These are phyloP conservation scores for Psilocybe sp. DNA, from an alignment of 768 basidiomycete species.

Conservation along the genomic window DNA sequence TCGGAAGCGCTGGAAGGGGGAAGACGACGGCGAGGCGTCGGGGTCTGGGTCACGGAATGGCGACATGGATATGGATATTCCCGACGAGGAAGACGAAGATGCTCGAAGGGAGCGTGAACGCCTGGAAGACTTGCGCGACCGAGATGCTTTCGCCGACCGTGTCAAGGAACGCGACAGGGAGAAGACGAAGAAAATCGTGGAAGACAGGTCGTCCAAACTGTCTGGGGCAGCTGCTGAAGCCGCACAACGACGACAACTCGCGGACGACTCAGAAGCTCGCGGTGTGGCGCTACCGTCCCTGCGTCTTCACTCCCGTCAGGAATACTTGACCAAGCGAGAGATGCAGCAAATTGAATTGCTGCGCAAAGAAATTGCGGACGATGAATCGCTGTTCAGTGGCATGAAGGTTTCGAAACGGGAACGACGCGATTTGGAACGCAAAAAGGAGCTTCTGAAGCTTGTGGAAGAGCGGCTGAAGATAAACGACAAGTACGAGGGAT, in stretches of 20 bases:
- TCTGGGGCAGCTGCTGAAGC: constrained; percentile 80
- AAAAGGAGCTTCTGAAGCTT: constrained; percentile 87
- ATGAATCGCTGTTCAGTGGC: constrained; percentile 85
- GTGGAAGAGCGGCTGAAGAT: constrained; percentile 95
- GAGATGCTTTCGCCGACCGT: constrained; percentile 92
- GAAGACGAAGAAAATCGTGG: constrained; percentile 85
- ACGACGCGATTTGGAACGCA: constrained; percentile 74
- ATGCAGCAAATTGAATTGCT: constrained; percentile 93
- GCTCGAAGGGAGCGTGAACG: constrained; percentile 70
- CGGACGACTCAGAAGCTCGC: constrained; percentile 70
- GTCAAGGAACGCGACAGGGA: constrained; percentile 80
- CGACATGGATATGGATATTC: constrained; percentile 39
- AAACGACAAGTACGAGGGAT: constrained; percentile 94
- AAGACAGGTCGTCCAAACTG: constrained; percentile 83
- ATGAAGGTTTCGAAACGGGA: constrained; percentile 90
- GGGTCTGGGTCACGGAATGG: constrained; percentile 26
- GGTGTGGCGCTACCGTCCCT: constrained; percentile 60
- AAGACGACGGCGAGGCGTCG: constrained; percentile 32
- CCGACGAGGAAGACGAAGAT: constrained; percentile 63
- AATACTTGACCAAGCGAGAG: constrained; percentile 96
- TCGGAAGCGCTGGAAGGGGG: constrained; percentile 59
- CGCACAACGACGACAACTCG: constrained; percentile 73
- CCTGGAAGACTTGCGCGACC: constrained; percentile 74
- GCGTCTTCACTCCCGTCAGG: constrained; percentile 86
- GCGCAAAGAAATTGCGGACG: constrained; percentile 90